Evolutionary conservation across 208 protist species (phyloP).

Genomic region (Trypanosoma lewisi): DNA sequence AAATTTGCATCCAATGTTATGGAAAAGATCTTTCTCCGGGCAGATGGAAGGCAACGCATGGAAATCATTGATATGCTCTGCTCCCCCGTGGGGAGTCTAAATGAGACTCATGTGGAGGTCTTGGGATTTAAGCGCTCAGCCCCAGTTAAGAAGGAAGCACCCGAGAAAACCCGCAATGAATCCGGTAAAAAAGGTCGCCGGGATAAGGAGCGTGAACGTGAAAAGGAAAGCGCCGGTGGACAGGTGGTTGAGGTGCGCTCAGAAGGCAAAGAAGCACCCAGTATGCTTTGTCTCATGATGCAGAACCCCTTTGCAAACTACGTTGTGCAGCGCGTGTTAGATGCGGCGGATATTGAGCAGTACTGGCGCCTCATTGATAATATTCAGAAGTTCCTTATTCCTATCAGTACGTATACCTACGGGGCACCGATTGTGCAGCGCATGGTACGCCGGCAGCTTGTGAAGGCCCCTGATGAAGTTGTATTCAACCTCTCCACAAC

Average conservation of each 20-base stretch:
- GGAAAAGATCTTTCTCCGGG: constrained; percentile 95
- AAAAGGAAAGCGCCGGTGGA: constrained; percentile 80
- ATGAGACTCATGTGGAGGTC: constrained; percentile 51
- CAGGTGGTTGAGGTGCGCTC: constrained; percentile 53
- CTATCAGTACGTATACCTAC: constrained; percentile 94
- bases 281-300: constrained; percentile 92
- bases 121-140: constrained; percentile 58
- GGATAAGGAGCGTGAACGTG: constrained; percentile 71
- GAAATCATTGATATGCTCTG: constrained; percentile 90
- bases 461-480: constrained; percentile 52
- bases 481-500: constrained; percentile 4
- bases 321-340: constrained; percentile 96
- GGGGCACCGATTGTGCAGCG: constrained; percentile 96
- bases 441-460: constrained; percentile 76
- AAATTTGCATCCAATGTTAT: constrained; percentile 99
- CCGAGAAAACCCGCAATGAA: constrained; percentile 33
- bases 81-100: constrained; percentile 26
- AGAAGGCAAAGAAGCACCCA: constrained; percentile 46
- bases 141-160: constrained; percentile 48
- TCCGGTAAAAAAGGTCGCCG: constrained; percentile 41
- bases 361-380: constrained; percentile 79
- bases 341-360: constrained; percentile 84
- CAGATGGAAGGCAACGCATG: constrained; percentile 65
- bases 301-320: constrained; percentile 98
- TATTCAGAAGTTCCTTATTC: constrained; percentile 86